phyloP scores from a whole-genome alignment of 2,329 filamentous ascomycete species.

The Hymenotorrendiella dingleyae region DNA sequence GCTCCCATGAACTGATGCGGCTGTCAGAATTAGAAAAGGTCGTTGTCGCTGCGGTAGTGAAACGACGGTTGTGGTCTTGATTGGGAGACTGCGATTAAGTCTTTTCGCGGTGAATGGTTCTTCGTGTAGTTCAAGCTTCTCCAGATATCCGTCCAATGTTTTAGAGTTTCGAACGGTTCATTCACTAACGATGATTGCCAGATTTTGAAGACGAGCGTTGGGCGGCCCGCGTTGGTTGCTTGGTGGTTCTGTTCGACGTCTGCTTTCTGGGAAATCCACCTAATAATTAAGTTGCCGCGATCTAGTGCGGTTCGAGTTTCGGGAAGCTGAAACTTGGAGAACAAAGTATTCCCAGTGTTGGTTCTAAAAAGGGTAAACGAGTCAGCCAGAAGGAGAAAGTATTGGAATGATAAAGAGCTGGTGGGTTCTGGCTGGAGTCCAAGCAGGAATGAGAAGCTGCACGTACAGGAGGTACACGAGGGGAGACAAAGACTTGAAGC shows the following conservation, averaged over 20 bases:
- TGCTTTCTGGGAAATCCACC: constrained; percentile 14
- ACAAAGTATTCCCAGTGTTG: constrained; percentile 18
- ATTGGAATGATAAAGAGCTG: constrained; percentile 8
- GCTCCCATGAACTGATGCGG: too few relatives aligned
- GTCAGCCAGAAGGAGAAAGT: constrained; percentile 13
- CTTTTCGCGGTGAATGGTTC: neutral
- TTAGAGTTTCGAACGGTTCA: constrained; percentile 2
- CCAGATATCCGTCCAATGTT: neutral
- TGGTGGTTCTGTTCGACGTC: constrained; percentile 3
- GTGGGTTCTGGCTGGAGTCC: constrained; percentile 7
- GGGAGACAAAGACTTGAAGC: constrained; percentile 27
- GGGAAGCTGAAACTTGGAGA: constrained; percentile 28
- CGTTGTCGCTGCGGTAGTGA: too few relatives aligned
- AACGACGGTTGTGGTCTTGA: too few relatives aligned
- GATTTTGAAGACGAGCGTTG: constrained; percentile 7
- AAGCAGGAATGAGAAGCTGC: constrained; percentile 14
- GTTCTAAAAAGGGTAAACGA: constrained; percentile 8
- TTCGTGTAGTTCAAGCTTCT: neutral
- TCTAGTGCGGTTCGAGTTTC: constrained; percentile 24
- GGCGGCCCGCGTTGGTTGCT: constrained; percentile 8
- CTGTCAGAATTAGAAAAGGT: too few relatives aligned
- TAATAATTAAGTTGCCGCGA: constrained; percentile 18
- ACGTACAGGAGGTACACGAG: constrained; percentile 25
- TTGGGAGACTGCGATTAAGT: too few relatives aligned
- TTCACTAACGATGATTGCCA: constrained; percentile 4